phyloP scores from a whole-genome alignment of 805 yeast species.

The Ogataea corticis region DNA sequence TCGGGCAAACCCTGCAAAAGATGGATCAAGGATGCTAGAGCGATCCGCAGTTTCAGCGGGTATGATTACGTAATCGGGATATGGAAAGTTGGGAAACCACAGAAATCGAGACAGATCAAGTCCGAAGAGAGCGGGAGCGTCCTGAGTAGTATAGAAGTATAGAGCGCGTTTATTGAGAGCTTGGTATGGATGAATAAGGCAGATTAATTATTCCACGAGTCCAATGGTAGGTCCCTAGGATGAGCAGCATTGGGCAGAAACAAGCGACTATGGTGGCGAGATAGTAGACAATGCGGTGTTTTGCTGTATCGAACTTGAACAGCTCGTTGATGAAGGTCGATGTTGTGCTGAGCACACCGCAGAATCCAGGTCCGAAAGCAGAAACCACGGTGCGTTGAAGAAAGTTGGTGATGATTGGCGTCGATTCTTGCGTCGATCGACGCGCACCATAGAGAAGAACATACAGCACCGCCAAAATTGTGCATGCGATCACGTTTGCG shows the following conservation, averaged over 20 bases:
- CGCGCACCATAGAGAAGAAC: constrained; percentile 22
- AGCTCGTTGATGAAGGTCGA: constrained; percentile 79
- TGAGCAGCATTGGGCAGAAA: constrained; percentile 52
- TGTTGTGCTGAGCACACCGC: constrained; percentile 45
- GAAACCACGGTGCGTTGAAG: constrained; percentile 23
- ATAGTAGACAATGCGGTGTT: constrained; percentile 49
- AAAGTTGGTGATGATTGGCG: constrained; percentile 13
- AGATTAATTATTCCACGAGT: constrained; percentile 41
- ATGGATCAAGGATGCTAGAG: constrained; percentile 20
- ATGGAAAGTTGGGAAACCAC: constrained; percentile 23
- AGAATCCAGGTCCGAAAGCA: constrained; percentile 31
- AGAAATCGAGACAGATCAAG: not conserved
- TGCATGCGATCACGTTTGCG: constrained; percentile 35
- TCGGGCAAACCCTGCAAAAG: constrained; percentile 20
- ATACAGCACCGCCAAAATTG: constrained; percentile 21
- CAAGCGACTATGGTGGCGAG: constrained; percentile 45
- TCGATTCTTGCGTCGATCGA: not conserved
- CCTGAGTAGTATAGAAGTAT: too few species aligned
- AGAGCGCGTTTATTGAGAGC: not conserved
- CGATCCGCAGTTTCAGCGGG: constrained; percentile 31
- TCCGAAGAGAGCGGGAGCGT: constrained; percentile 7
- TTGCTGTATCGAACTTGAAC: constrained; percentile 27
- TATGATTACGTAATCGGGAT: constrained; percentile 22
- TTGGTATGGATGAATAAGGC: not conserved
- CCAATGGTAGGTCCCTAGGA: constrained; percentile 77